A percentile compares a stretch with the other conserved stretches of the same genome.
These are phyloP conservation scores for Corymbia citriodora DNA, from an alignment of 441 rosid species.

Conservation along the genomic window DNA sequence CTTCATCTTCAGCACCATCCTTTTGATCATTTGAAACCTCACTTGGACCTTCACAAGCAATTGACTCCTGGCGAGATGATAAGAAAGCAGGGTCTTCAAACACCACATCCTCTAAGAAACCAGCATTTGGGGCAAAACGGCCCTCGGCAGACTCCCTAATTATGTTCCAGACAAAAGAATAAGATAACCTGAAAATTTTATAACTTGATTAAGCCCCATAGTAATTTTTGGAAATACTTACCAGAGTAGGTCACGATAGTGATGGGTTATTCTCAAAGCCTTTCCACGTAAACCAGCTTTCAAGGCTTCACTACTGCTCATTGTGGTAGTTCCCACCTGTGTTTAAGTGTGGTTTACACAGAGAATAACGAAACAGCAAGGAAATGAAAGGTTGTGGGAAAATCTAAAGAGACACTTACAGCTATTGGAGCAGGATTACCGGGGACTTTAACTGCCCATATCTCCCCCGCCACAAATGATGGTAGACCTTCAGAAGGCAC, in stretches of 20 bases:
- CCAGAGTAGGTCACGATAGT: conserved; percentile 84
- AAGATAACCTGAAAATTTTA: conserved; percentile 3
- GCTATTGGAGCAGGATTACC: conserved; percentile 92
- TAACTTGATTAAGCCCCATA: neutral
- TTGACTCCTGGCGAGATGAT: conserved; percentile 32
- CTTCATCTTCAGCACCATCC: conserved; percentile 21
- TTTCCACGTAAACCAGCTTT: conserved; percentile 94
- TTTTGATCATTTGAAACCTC: conserved; percentile 25
- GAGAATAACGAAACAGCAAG: neutral
- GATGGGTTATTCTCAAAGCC: conserved; percentile 81
- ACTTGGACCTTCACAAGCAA: conserved; percentile 30
- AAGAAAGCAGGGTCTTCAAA: conserved; percentile 61
- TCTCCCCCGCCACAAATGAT: conserved; percentile 67
- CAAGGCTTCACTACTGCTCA: conserved; percentile 70
- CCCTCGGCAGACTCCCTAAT: conserved; percentile 86
- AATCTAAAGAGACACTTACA: conserved; percentile 27
- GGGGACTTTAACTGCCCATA: conserved; percentile 93
- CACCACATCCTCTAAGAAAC: conserved; percentile 76
- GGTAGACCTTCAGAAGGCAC: conserved; percentile 66
- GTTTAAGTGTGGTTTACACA: neutral
- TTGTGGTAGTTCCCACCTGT: conserved; percentile 85
- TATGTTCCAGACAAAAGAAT: conserved; percentile 9
- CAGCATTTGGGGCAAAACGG: conserved; percentile 74
- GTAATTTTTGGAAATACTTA: conserved; percentile 16
- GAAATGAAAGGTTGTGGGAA: neutral